A percentile compares a stretch with the other conserved stretches of the same genome.
Evolutionary conservation across 75 land plant species (phyloP).

Genomic region (Azolla pinnata): DNA sequence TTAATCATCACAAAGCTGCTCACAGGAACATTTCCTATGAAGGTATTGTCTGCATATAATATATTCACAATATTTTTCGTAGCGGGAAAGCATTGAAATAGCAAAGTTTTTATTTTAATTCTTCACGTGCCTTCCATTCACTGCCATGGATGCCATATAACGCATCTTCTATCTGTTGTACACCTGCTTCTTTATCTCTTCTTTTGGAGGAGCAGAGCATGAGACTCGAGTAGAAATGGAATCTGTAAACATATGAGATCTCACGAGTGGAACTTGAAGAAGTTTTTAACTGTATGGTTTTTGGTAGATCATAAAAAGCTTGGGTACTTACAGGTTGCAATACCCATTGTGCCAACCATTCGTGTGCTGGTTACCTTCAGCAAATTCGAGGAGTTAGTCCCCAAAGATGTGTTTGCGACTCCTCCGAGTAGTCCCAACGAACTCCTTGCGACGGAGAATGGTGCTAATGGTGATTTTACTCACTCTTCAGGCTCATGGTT

Average conservation of each 20-base stretch:
- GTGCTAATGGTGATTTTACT: slow-evolving; percentile 5
- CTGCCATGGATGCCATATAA: too few relatives aligned
- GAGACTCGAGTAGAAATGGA: too few relatives aligned
- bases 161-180: too few relatives aligned
- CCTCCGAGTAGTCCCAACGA: slow-evolving; percentile 35
- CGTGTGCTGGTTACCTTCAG: slow-evolving; percentile 41
- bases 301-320: not conserved
- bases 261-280: too few relatives aligned
- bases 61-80: not conserved
- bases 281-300: not conserved
- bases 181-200: too few relatives aligned
- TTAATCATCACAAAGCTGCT: slow-evolving; percentile 77
- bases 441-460: slow-evolving; percentile 9
- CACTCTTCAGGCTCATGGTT: slow-evolving; percentile 28
- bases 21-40: slow-evolving; percentile 76
- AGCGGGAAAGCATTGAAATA: too few relatives aligned
- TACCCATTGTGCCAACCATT: slow-evolving; percentile 43
- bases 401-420: slow-evolving; percentile 29
- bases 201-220: too few relatives aligned
- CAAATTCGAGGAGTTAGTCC: slow-evolving; percentile 35
- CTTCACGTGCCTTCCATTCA: too few relatives aligned
- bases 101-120: too few relatives aligned
- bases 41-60: slow-evolving; percentile 48
- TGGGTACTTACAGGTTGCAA: slow-evolving; percentile 28
- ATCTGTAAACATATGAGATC: too few relatives aligned